Evolutionary conservation across 495 filamentous ascomycete species (phyloP).

Genomic region (Aspergillus carlsbadensis): DNA sequence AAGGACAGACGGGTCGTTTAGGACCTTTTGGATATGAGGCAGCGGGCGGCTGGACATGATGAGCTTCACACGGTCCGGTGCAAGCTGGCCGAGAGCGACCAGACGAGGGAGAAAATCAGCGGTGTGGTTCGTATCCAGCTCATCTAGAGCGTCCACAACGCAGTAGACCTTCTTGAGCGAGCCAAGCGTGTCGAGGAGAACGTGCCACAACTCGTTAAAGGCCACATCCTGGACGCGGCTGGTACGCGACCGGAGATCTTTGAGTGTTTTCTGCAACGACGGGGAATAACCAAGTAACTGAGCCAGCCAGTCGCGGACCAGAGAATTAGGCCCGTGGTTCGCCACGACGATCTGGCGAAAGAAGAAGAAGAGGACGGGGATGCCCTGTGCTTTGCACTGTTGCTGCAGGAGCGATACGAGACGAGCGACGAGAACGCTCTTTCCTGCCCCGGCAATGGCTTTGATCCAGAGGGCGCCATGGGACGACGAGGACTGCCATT

Average conservation of each 20-base stretch:
- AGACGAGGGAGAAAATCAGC: conserved; percentile 30
- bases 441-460: conserved; percentile 52
- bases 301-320: conserved; percentile 44
- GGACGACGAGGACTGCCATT: conserved; percentile 37
- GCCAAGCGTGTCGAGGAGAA: conserved; percentile 21
- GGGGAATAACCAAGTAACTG: conserved; percentile 42
- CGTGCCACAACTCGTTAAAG: conserved; percentile 25
- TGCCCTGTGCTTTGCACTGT: conserved; percentile 26
- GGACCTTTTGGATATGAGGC: conserved; percentile 6
- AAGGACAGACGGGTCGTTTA: conserved; percentile 7
- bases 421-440: conserved; percentile 47
- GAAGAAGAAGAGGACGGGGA: conserved; percentile 54
- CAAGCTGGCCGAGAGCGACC: conserved; percentile 30
- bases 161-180: conserved; percentile 37
- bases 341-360: conserved; percentile 47
- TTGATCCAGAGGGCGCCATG: conserved; percentile 48
- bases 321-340: conserved; percentile 41
- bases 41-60: conserved; percentile 43
- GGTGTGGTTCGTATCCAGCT: conserved; percentile 39
- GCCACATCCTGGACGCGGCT: conserved; percentile 2
- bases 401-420: conserved; percentile 29
- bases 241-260: conserved; percentile 9
- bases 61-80: conserved; percentile 38
- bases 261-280: conserved; percentile 31
- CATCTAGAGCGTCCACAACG: conserved; percentile 51